A percentile compares a stretch with the other conserved stretches of the same genome.
Evolutionary conservation across 208 protist species (phyloP).

Genomic region (Trypanosoma rangeli): DNA sequence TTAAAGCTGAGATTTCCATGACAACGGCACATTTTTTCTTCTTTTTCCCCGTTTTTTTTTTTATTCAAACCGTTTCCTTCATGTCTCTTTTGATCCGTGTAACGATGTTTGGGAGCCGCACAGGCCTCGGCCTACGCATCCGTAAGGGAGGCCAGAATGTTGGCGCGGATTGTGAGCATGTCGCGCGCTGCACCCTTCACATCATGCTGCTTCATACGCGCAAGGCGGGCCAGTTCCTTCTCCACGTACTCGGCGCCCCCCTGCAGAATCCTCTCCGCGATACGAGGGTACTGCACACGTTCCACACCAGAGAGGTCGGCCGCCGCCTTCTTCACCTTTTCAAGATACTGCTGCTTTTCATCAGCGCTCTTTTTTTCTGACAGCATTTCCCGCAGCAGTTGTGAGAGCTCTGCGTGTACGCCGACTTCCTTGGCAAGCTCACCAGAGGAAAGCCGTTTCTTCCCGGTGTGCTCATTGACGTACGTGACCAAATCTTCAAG

Average conservation of each 20-base stretch:
- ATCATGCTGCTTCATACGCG: slow-evolving; percentile 27
- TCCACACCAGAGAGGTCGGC: slow-evolving; percentile 3
- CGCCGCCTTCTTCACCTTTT: slow-evolving; percentile 19
- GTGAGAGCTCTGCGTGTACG: slow-evolving; percentile 33
- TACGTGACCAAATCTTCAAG: slow-evolving; percentile 59
- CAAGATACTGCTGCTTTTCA: slow-evolving; percentile 16
- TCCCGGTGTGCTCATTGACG: slow-evolving; percentile 57
- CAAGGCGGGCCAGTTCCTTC: slow-evolving; percentile 46
- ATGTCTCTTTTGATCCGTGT: not conserved
- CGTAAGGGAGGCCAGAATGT: slow-evolving; percentile 51
- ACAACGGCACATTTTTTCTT: not conserved
- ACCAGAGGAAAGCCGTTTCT: slow-evolving; percentile 46
- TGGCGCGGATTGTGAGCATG: slow-evolving; percentile 41
- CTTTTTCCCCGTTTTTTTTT: slow-evolving; percentile 1
- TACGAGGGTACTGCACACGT: slow-evolving; percentile 42
- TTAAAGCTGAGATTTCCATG: not conserved
- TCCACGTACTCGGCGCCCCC: slow-evolving; percentile 36
- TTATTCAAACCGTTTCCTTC: not conserved
- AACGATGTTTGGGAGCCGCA: not conserved
- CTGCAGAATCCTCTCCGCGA: slow-evolving; percentile 34
- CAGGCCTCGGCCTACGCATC: slow-evolving; percentile 10
- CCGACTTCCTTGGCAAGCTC: slow-evolving; percentile 49
- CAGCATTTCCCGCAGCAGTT: slow-evolving; percentile 14
- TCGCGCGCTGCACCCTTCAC: slow-evolving; percentile 36
- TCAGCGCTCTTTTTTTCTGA: slow-evolving; percentile 3